Evolutionary conservation across 2,329 filamentous ascomycete genomes (phyloP).

Genomic region (Aspergillus aculeatus): DNA sequence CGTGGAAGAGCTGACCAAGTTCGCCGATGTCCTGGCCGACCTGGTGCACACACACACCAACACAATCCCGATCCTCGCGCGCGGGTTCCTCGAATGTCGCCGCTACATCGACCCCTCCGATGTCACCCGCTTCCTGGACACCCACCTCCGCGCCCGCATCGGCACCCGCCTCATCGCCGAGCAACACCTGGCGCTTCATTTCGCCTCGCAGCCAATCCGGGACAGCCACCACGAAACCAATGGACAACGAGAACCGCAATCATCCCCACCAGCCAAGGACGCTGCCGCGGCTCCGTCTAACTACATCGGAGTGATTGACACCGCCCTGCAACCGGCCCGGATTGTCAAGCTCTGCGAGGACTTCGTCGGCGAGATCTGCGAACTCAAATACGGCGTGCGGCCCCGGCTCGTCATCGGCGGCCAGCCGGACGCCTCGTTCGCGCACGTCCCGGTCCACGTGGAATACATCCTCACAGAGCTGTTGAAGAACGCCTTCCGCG

Average conservation of each 20-base stretch:
- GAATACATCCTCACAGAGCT: constrained; percentile 97
- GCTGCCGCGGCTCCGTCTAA: constrained; percentile 43
- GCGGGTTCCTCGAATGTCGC: constrained; percentile 88
- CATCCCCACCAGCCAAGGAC: constrained; percentile 14
- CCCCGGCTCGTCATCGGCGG: constrained; percentile 80
- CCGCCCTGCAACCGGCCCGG: constrained; percentile 74
- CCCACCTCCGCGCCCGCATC: constrained; percentile 89
- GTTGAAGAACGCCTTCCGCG: constrained; percentile 93
- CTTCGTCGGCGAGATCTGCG: constrained; percentile 93
- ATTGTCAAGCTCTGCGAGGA: constrained; percentile 82
- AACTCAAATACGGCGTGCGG: constrained; percentile 88
- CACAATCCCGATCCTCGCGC: constrained; percentile 88
- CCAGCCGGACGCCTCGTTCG: constrained; percentile 82
- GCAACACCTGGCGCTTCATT: constrained; percentile 91
- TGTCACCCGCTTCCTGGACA: constrained; percentile 89
- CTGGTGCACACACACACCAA: constrained; percentile 93
- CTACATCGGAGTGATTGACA: constrained; percentile 96
- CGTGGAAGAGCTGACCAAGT: constrained; percentile 82
- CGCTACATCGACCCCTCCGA: constrained; percentile 81
- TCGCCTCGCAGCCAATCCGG: constrained; percentile 69
- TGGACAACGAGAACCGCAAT: constrained; percentile 15
- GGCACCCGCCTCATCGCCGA: constrained; percentile 92
- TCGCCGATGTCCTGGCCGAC: constrained; percentile 89
- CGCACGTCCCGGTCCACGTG: constrained; percentile 91
- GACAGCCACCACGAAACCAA: constrained; percentile 37